Base-by-base conservation (phyloP, 140 eudicot genomes). In the Erigeron philadelphicus region DNA sequence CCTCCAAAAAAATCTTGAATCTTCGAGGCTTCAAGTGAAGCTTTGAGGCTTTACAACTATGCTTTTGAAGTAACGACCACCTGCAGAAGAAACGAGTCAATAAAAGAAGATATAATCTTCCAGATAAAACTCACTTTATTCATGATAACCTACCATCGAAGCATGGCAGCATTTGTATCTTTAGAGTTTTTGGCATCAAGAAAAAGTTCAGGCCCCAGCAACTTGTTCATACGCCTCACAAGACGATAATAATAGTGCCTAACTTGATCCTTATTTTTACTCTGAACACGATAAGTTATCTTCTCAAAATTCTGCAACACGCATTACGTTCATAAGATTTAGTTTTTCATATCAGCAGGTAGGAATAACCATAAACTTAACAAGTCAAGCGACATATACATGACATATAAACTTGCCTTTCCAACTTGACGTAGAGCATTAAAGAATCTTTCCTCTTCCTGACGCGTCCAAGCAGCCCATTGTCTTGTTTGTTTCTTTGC, bases 381-480 rank as follows among this genome's bases (percentile, higher is more conserved):
- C 38, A 55, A 35, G 67, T 62, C 11, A 78, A 58, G 19, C 41
- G 18, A 16, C 59, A 62, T 70, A 71, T 49, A 13, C 50, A 75
- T 65, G 42, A 55, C 70, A 45, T n/a, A 75, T 9, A 78, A 40
- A 46, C 72, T 78, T 85, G 77, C 97, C 97, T 91, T 91, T 75
- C 97, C 97, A 82, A 91, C 96, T 88, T 88, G 97, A 35, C 97
- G 94, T 68, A 91, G 67, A 18, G 97, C 97, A 61, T 80, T 81
- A 63, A 91, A 91, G 82, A 91, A 91, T 64, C 89, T 76, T 82
- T 91, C 96, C 81, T 86, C 96, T 84, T 91, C 97, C 68, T 91
- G 84, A 66, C 95, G 96, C 23, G 97, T 91, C 97, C 97, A 91
- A 31, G 96, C 96, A 86, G 97, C 97, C 97, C 97, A 91, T 61